Base-by-base conservation (phyloP, 331 rosid genomes). In the Acacia pycnantha region DNA sequence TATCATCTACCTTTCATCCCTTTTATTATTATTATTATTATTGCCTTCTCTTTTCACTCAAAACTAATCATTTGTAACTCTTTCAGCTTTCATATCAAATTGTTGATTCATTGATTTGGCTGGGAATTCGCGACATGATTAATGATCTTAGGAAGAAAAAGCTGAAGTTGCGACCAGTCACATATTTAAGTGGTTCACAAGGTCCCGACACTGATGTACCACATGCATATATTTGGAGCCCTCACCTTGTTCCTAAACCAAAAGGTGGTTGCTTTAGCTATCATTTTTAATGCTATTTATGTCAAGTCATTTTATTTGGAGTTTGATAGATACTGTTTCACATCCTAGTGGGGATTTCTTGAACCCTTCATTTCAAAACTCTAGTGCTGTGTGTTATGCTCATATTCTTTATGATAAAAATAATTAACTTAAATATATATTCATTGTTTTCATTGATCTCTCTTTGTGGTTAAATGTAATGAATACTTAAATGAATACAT, bases 221-320 rank as follows among this genome's bases (percentile, higher is more conserved):
- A 40, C 90, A 96, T 91, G 99, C 97, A 59, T 96, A 96, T 83
- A 96, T 96, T 76, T 96, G 99, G 99, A 96, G 99, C 87, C 99
- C 99, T 70, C 97, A 96, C 87, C 98, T 96, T 84, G 99, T 94
- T 82, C 99, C 99, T 79, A 96, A 96, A 89, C 99, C 99, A 79
- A 96, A 92, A 91, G 99, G 97, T 96, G 70, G 56, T 50, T 81
- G 35, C 67, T 83, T 82, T 83, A 77, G 53, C 72, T 80, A 81
- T 84, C 27, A 68, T 56, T 73, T 71, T 51, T 66, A 70, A 27
- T 14, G 15, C 56, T 74, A 65, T 82, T 27, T 44, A 68, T 53
- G 58, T 86, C 31, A 54, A 21, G 50, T 50, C 64, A 78, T 74
- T 72, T 68, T 56, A 62, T 83, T 31, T 35, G 72, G 46, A 35